Conservation (phyloP, 768 basidiomycete species). For the Lyophyllum atratum region DNA sequence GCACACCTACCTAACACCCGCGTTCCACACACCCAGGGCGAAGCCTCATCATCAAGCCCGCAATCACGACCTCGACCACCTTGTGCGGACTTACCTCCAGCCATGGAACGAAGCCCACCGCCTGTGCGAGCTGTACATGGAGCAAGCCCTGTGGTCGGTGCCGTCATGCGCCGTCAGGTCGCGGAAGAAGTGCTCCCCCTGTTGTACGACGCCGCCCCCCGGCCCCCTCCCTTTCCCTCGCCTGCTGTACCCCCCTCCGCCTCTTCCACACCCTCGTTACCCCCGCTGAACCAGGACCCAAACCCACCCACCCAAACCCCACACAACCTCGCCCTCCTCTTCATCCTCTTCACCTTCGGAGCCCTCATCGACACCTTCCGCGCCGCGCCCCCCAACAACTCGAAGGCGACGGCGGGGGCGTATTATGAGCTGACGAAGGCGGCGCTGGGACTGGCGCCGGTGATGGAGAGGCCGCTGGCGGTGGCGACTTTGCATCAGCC, state of each 20-base stretch:
- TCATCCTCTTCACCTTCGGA: background rate
- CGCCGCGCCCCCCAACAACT: conserved; percentile 57
- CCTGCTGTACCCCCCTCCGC: no score
- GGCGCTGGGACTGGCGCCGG: conserved; percentile 65
- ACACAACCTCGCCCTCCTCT: conserved; percentile 4
- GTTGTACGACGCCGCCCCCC: conserved; percentile 59
- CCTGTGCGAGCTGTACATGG: conserved; percentile 69
- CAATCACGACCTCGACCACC: conserved; percentile 38
- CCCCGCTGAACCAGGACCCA: background rate
- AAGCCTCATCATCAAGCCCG: conserved; percentile 21
- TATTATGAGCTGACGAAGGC: conserved; percentile 66
- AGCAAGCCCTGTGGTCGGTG: conserved; percentile 80
- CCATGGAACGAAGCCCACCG: conserved; percentile 57
- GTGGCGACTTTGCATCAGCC: conserved; percentile 74
- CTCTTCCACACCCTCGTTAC: no score
- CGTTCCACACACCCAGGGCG: conserved; percentile 37
- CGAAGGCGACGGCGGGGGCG: conserved; percentile 50
- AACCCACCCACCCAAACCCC: background rate
- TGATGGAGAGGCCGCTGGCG: conserved; percentile 70
- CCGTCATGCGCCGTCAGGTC: conserved; percentile 62
- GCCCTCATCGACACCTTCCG: conserved; percentile 34
- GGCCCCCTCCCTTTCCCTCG: conserved; percentile 17
- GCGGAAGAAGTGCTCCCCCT: conserved; percentile 64
- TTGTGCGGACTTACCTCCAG: conserved; percentile 56
- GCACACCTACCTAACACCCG: background rate